These are phyloP conservation scores for Jacaranda copaia DNA, from an alignment of 257 asterid species.

Conservation along the genomic window DNA sequence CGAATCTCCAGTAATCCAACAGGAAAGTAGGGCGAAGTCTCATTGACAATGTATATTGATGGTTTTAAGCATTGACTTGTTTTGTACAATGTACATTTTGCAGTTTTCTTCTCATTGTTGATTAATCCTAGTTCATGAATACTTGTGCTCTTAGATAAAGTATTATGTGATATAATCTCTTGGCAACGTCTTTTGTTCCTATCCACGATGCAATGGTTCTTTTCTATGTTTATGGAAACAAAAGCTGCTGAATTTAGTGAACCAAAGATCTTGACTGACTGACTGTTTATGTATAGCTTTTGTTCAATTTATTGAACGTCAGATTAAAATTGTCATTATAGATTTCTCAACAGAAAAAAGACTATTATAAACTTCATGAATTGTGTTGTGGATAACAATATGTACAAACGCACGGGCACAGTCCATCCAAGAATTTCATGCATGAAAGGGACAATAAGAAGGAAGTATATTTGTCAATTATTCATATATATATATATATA, in stretches of 20 bases:
- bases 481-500: background rate
- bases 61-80: background rate
- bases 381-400: too few relatives aligned
- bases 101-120: slow-evolving; percentile 1
- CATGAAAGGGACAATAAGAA: background rate
- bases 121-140: background rate
- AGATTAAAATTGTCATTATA: too few relatives aligned
- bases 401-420: too few relatives aligned
- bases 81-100: slow-evolving; percentile 2
- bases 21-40: slow-evolving; percentile 33
- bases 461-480: background rate
- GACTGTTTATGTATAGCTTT: background rate
- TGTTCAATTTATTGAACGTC: too few relatives aligned
- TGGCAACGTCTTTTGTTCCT: too few relatives aligned
- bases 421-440: background rate
- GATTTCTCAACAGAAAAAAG: too few relatives aligned
- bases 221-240: too few relatives aligned
- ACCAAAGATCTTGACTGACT: background rate
- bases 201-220: too few relatives aligned
- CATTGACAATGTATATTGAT: slow-evolving; percentile 33
- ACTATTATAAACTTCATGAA: too few relatives aligned
- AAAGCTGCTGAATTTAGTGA: too few relatives aligned
- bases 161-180: too few relatives aligned
- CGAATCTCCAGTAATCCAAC: slow-evolving; percentile 43
- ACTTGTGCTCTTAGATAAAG: background rate